These are phyloP conservation scores for Boletus subluridellus DNA, from an alignment of 1,284 basidiomycete genomes.

Conservation along the genomic window DNA sequence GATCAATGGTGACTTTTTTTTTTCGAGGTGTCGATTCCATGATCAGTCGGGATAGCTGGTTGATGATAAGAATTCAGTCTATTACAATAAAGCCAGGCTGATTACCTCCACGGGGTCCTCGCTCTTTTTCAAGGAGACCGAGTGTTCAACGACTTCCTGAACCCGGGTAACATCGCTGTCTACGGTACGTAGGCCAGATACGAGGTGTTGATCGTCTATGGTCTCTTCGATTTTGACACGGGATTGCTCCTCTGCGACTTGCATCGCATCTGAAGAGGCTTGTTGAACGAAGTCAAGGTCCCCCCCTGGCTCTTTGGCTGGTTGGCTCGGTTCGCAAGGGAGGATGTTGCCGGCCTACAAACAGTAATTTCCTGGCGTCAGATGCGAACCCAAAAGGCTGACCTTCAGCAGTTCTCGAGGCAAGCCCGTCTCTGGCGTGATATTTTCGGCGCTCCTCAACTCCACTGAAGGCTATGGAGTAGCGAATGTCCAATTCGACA, in stretches of 20 bases:
- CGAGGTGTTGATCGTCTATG: background rate
- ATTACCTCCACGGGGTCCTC: constrained; percentile 14
- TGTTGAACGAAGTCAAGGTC: background rate
- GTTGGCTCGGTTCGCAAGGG: background rate
- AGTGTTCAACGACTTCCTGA: background rate
- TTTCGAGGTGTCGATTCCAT: constrained; percentile 11
- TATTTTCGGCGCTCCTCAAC: background rate
- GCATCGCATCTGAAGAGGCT: background rate
- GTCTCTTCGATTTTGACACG: constrained; percentile 2
- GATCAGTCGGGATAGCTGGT: constrained; percentile 12
- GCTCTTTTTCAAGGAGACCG: constrained; percentile 1
- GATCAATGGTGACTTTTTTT: constrained; percentile 25
- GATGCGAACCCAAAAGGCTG: background rate
- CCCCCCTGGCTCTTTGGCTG: background rate
- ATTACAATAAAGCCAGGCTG: background rate
- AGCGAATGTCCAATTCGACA: background rate
- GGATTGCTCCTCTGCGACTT: background rate
- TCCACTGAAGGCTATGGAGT: constrained; percentile 5
- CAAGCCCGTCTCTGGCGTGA: background rate
- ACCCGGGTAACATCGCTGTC: background rate
- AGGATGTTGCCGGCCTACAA: constrained; percentile 8
- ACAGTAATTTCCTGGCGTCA: background rate
- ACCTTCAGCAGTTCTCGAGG: constrained; percentile 15
- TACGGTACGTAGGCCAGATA: background rate
- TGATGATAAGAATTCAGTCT: background rate